Base-by-base conservation (phyloP, 345 rosid genomes). In the Firmiana major region DNA sequence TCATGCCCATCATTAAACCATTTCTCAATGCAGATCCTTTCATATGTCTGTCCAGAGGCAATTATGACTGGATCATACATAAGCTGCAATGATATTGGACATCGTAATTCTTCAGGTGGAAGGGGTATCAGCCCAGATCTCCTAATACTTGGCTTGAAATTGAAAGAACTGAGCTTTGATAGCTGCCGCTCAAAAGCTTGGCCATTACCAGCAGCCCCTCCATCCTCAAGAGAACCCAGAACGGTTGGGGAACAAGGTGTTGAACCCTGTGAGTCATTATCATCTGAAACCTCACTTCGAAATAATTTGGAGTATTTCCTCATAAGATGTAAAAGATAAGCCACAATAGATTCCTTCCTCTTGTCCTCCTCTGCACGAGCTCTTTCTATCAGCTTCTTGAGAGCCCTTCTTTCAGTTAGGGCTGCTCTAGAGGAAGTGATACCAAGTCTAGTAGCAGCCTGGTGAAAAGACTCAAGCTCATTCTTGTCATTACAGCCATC, bases 1-100 rank as follows among this genome's bases (percentile, higher is more conserved):
- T 84, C 88, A 74, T 97, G 99, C 75, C 97, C 97, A 77, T 94
- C 98, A 82, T 82, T 80, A 71, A 97, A 89, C 99, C 99, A 97
- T 84, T 94, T 97, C 86, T 97, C 99, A 36, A 97, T 94, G 79
- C 98, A 97, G 75, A 91, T 81, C 64, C 93, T 89, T 84, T 97
- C 98, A 60, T 94, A 97, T 7, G 99, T 97, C 87, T 97, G 98
- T 40, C 99, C 99, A 70, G 99, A 97, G 74, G 98, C 90, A 85
- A 97, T 91, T 76, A 97, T 90, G 57, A 97, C 98, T 10, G 99
- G 99, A 85, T 97, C 99, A 66, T 85, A 85, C 98, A 97, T 97
- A 71, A 97, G 94, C 80, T 94, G 99, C 87, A 97, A 80, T 7
- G 98, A 97, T 84, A 94, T 94, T 0, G 99, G 97, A 63, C 99